Percentiles rank a stretch among this genome's conserved stretches.
Evolutionary conservation across 192 early-diverging fungal genomes (phyloP).

Genomic region (Glomus cerebriforme): DNA sequence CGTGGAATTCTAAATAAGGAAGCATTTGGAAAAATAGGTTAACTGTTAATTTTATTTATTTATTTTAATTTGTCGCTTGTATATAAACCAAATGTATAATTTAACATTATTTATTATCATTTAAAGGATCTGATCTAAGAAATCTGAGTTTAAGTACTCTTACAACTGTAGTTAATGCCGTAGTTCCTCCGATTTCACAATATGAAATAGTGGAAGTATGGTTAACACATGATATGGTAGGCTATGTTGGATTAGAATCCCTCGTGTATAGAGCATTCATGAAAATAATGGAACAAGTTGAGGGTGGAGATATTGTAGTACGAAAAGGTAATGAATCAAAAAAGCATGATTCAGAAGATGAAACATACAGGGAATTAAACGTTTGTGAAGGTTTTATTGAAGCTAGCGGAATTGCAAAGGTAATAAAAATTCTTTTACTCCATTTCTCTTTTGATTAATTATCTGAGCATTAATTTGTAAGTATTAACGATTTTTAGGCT

Average conservation of each 20-base stretch:
- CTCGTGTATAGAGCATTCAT: conserved; percentile 57
- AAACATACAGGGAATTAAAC: conserved; percentile 49
- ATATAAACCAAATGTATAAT: not conserved
- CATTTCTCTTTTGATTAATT: not conserved
- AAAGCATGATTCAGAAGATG: conserved; percentile 35
- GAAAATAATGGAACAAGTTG: conserved; percentile 62
- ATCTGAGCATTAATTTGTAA: not conserved
- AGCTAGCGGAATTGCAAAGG: conserved; percentile 57
- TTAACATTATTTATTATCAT: not conserved
- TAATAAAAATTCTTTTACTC: conserved; percentile 23
- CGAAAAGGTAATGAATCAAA: conserved; percentile 43
- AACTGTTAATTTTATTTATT: not conserved
- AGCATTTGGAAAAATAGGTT: conserved; percentile 62
- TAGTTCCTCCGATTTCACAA: conserved; percentile 61
- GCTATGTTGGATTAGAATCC: conserved; percentile 55
- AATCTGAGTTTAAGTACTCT: conserved; percentile 49
- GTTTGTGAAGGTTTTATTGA: conserved; percentile 59
- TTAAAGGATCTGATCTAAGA: conserved; percentile 51
- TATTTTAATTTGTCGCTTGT: not conserved
- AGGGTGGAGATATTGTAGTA: conserved; percentile 58
- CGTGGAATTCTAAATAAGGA: conserved; percentile 59
- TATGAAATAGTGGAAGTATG: conserved; percentile 64
- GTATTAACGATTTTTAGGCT: conserved; percentile 38
- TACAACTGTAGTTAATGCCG: conserved; percentile 55
- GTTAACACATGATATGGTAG: conserved; percentile 59